Evolutionary conservation across 2,329 filamentous ascomycete species (phyloP).

Genomic region (Botrytis pseudocinerea): DNA sequence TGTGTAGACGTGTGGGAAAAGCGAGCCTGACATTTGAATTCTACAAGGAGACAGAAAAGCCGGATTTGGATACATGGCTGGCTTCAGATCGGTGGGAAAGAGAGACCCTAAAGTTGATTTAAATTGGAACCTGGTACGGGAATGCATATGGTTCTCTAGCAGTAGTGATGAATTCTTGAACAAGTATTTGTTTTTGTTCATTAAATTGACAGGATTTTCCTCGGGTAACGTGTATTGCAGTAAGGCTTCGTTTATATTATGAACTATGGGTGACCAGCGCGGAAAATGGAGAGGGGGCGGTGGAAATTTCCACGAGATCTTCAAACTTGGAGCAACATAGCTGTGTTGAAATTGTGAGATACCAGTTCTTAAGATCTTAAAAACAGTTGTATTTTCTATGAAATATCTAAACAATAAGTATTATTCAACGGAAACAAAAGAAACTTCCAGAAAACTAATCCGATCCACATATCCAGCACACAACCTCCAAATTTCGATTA

Average conservation of each 20-base stretch:
- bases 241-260: neutral
- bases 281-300: neutral
- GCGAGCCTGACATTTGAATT: fast-evolving
- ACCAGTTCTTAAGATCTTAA: neutral
- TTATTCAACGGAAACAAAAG: neutral
- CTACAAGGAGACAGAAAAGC: neutral
- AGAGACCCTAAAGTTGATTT: neutral
- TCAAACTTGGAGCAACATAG: neutral
- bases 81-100: neutral
- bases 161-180: neutral
- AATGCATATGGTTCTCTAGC: neutral
- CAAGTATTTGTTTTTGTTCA: too few relatives aligned
- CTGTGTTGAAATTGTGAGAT: neutral
- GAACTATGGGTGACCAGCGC: neutral
- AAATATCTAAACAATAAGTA: neutral
- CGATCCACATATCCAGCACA: neutral
- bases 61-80: neutral
- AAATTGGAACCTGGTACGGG: neutral
- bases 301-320: neutral
- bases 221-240: too few relatives aligned
- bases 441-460: neutral
- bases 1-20: neutral
- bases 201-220: too few relatives aligned
- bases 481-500: neutral
- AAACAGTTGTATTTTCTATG: neutral